These are phyloP conservation scores for Copromyces sp. DNA, from an alignment of 495 filamentous ascomycete genomes.

Conservation along the genomic window DNA sequence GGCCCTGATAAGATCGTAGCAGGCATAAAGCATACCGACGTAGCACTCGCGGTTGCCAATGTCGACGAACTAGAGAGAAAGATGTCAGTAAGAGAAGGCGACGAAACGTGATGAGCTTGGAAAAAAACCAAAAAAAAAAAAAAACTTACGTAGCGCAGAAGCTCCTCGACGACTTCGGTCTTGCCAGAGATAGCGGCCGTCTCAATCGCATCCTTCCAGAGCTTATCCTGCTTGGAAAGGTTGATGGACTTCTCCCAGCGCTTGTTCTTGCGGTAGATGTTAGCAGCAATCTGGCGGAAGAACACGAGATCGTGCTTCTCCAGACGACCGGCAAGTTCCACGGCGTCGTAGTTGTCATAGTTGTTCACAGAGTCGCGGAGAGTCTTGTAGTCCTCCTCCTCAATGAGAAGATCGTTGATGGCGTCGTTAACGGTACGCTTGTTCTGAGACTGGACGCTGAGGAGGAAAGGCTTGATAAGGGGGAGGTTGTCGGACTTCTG, in stretches of 20 bases:
- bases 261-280: constrained; percentile 99
- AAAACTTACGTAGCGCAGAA: constrained; percentile 85
- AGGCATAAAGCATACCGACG: constrained; percentile 96
- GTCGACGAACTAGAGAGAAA: constrained; percentile 73
- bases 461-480: constrained; percentile 96
- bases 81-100: constrained; percentile 20
- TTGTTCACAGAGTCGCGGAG: constrained; percentile 95
- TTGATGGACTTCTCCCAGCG: constrained; percentile 99
- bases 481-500: constrained; percentile 97
- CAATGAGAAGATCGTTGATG: constrained; percentile 96
- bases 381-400: constrained; percentile 99
- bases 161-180: constrained; percentile 84
- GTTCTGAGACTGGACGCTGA: constrained; percentile 95
- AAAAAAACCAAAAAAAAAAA: neutral
- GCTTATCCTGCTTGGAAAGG: constrained; percentile 96
- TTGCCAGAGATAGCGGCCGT: constrained; percentile 93
- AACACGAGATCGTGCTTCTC: constrained; percentile 97
- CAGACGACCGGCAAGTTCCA: constrained; percentile 86
- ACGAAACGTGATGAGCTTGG: neutral
- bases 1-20: constrained; percentile 92
- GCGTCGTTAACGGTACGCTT: constrained; percentile 97
- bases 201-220: constrained; percentile 99
- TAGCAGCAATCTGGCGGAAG: constrained; percentile 97
- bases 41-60: constrained; percentile 99
- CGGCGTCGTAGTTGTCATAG: constrained; percentile 96